phyloP scores from a whole-genome alignment of 768 basidiomycete genomes.

The Hygrocybe coccinea region DNA sequence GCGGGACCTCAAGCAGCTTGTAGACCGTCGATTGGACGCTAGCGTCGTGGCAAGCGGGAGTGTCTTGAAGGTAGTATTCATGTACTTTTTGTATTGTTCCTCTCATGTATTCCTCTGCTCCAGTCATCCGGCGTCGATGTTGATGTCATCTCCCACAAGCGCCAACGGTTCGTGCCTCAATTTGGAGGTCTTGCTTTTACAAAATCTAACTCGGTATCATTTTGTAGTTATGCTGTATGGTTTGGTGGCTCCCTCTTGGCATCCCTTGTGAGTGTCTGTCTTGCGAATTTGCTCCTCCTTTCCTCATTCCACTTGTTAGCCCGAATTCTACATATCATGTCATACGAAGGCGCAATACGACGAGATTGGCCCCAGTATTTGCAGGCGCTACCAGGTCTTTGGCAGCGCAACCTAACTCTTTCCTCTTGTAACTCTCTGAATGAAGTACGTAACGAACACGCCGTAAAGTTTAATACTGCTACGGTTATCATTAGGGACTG shows the following conservation, averaged over 20 bases:
- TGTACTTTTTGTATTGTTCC: not conserved
- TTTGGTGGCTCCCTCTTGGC: constrained; percentile 94
- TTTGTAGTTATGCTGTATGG: constrained; percentile 85
- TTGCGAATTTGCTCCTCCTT: not conserved
- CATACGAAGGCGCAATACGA: constrained; percentile 95
- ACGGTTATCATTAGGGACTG: too few relatives aligned
- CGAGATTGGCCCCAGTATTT: constrained; percentile 88
- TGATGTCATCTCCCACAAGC: constrained; percentile 97
- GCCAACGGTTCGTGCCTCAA: constrained; percentile 62
- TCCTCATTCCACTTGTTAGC: constrained; percentile 39
- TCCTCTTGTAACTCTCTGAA: not conserved
- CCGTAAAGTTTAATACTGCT: too few relatives aligned
- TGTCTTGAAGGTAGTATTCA: constrained; percentile 56
- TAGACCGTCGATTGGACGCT: constrained; percentile 82
- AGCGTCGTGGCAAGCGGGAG: constrained; percentile 72
- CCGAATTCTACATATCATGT: constrained; percentile 92
- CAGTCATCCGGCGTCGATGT: constrained; percentile 97
- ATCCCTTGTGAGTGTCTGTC: constrained; percentile 58
- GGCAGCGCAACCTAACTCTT: constrained; percentile 68
- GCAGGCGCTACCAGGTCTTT: constrained; percentile 89
- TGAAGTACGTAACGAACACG: not conserved
- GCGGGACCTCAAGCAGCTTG: constrained; percentile 89
- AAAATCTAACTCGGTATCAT: constrained; percentile 3
- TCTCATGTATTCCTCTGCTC: constrained; percentile 2
- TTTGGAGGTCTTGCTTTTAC: constrained; percentile 6